Evolutionary conservation across 2,329 filamentous ascomycete species (phyloP).

Genomic region (Botrytis deweyae): DNA sequence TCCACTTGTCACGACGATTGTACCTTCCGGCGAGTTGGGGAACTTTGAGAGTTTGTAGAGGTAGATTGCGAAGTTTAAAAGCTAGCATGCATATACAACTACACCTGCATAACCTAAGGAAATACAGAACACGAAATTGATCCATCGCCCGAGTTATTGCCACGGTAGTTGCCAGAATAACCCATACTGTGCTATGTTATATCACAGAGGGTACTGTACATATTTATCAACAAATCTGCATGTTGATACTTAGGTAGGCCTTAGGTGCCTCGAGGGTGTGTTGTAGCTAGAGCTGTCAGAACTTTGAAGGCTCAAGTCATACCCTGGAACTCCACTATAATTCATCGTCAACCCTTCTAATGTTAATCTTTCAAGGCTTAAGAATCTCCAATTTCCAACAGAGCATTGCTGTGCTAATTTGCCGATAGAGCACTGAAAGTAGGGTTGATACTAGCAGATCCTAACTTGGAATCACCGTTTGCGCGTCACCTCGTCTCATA

Average conservation of each 20-base stretch:
- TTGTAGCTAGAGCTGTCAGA: conserved; percentile 7
- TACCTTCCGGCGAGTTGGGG: conserved; percentile 6
- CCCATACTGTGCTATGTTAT: neutral
- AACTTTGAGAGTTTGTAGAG: neutral
- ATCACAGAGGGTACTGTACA: neutral
- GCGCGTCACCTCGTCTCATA: conserved; percentile 40
- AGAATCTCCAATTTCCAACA: neutral
- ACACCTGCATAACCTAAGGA: conserved; percentile 6
- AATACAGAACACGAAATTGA: conserved; percentile 14
- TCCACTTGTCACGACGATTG: neutral
- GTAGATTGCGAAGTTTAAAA: conserved; percentile 4
- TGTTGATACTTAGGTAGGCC: neutral
- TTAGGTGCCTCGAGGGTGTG: neutral
- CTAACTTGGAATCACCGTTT: conserved; percentile 33
- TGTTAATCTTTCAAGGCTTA: conserved; percentile 10
- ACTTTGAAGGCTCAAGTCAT: conserved; percentile 5
- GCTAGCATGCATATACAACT: conserved; percentile 17
- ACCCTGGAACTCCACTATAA: conserved; percentile 3
- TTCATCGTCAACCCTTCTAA: conserved; percentile 15
- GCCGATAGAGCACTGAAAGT: conserved; percentile 7
- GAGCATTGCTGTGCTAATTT: conserved; percentile 17
- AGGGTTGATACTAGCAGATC: conserved; percentile 29
- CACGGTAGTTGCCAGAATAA: conserved; percentile 21
- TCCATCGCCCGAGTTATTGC: conserved; percentile 17
- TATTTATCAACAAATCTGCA: neutral